phyloP scores from a whole-genome alignment of 2,329 filamentous ascomycete species.

The Coleophoma eucalyptorum region DNA sequence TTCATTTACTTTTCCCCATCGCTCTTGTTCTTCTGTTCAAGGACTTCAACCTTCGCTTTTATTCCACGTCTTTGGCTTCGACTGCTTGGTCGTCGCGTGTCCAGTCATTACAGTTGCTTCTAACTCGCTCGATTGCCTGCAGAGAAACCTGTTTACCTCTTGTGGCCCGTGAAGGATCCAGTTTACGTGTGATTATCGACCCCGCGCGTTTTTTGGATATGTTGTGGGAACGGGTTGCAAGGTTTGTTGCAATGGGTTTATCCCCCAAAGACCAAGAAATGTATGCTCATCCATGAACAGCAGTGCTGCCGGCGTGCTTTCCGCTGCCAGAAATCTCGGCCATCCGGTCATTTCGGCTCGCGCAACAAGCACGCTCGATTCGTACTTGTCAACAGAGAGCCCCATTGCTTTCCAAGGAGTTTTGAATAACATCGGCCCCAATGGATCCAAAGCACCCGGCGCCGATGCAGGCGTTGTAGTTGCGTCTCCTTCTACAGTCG shows the following conservation, averaged over 20 bases:
- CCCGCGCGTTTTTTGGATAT: neutral
- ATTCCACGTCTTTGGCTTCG: too few species aligned
- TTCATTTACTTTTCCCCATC: too few species aligned
- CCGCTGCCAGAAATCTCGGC: neutral
- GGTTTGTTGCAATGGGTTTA: neutral
- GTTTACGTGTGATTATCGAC: too few species aligned
- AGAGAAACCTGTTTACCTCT: too few species aligned
- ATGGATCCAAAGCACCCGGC: constrained; percentile 41
- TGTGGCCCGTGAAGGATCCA: too few species aligned
- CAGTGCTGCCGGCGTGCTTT: neutral
- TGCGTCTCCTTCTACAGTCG: constrained; percentile 47
- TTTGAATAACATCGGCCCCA: constrained; percentile 52
- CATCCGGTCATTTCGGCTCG: neutral
- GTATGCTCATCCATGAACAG: neutral
- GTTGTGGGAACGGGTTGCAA: neutral
- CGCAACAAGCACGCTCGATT: neutral
- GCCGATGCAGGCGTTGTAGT: constrained; percentile 46
- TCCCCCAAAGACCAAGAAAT: neutral
- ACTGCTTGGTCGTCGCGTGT: too few species aligned
- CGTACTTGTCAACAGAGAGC: neutral
- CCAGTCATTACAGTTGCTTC: too few species aligned
- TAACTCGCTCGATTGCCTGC: too few species aligned
- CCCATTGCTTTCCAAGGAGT: constrained; percentile 44
- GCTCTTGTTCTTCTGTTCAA: too few species aligned
- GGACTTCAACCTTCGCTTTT: too few species aligned